A percentile compares a stretch with the other conserved stretches of the same genome.
Evolutionary conservation across 2,329 filamentous ascomycete genomes (phyloP).

Genomic region (Colletotrichum sp.): DNA sequence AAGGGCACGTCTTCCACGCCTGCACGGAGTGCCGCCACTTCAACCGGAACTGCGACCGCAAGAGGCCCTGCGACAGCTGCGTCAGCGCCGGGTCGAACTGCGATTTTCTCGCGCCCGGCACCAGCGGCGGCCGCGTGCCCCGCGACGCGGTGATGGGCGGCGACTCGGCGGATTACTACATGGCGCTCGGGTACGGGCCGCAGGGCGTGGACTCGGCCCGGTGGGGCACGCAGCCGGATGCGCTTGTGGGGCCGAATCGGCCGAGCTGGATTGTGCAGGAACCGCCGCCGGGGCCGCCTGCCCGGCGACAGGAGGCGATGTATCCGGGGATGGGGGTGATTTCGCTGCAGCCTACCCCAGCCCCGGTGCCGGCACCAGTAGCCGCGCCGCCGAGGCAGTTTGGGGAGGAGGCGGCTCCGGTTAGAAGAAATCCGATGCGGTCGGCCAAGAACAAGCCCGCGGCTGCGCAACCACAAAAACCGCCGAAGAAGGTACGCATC

Average conservation of each 20-base stretch:
- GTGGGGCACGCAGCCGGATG: background rate
- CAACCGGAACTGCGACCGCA: slow-evolving; percentile 34
- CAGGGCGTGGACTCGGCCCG: slow-evolving; percentile 28
- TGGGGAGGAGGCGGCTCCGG: background rate
- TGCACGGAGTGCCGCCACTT: slow-evolving; percentile 8
- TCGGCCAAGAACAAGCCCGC: background rate
- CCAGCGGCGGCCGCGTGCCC: background rate
- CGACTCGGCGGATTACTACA: slow-evolving; percentile 38
- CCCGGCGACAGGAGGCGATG: background rate
- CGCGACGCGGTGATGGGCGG: slow-evolving; percentile 17
- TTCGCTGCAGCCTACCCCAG: background rate
- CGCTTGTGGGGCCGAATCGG: slow-evolving; percentile 10
- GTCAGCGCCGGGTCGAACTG: slow-evolving; percentile 16
- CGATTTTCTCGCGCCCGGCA: background rate
- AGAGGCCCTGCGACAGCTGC: slow-evolving; percentile 43
- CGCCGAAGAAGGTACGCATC: background rate
- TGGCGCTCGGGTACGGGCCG: slow-evolving; percentile 32
- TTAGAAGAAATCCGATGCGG: background rate
- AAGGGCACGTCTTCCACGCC: background rate
- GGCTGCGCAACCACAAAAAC: background rate
- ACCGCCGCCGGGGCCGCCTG: background rate
- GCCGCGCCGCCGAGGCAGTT: background rate
- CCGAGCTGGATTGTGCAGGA: slow-evolving; percentile 20
- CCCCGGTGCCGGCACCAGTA: background rate
- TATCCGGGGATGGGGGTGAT: background rate